phyloP scores from a whole-genome alignment of 495 filamentous ascomycete genomes.

The Venustampulla echinocandica region DNA sequence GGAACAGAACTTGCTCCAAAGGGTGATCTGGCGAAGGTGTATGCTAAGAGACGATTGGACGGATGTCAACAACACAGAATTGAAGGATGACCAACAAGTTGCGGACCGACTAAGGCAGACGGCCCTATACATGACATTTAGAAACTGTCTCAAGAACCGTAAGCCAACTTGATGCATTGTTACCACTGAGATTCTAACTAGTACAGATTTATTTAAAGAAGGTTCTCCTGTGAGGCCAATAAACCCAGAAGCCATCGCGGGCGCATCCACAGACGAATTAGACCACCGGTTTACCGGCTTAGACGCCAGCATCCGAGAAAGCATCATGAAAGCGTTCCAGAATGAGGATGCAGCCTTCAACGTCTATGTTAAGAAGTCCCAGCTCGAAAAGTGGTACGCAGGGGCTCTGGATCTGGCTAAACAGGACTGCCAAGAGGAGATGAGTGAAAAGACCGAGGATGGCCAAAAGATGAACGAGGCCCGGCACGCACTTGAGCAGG shows the following conservation, averaged over 20 bases:
- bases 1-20: slow-evolving; percentile 34
- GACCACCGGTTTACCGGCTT: slow-evolving; percentile 30
- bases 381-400: slow-evolving; percentile 46
- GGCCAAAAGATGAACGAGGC: slow-evolving; percentile 10
- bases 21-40: slow-evolving; percentile 60
- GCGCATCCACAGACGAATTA: slow-evolving; percentile 31
- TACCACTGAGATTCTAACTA: slow-evolving; percentile 5
- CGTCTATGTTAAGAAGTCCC: slow-evolving; percentile 35
- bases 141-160: slow-evolving; percentile 24
- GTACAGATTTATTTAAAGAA: slow-evolving; percentile 20
- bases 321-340: slow-evolving; percentile 34
- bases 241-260: slow-evolving; percentile 31
- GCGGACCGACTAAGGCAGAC: slow-evolving; percentile 27
- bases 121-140: slow-evolving; percentile 31
- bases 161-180: slow-evolving; percentile 16
- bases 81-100: slow-evolving; percentile 32
- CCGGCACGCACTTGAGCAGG: slow-evolving; percentile 7
- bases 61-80: slow-evolving; percentile 35
- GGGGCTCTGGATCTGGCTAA: slow-evolving; percentile 29
- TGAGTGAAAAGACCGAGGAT: slow-evolving; percentile 15
- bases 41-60: slow-evolving; percentile 57
- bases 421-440: slow-evolving; percentile 11
- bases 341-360: slow-evolving; percentile 36
- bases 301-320: slow-evolving; percentile 31
- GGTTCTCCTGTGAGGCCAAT: slow-evolving; percentile 14